Base-by-base conservation (phyloP, 768 basidiomycete species). In the Lactifluus volemus region DNA sequence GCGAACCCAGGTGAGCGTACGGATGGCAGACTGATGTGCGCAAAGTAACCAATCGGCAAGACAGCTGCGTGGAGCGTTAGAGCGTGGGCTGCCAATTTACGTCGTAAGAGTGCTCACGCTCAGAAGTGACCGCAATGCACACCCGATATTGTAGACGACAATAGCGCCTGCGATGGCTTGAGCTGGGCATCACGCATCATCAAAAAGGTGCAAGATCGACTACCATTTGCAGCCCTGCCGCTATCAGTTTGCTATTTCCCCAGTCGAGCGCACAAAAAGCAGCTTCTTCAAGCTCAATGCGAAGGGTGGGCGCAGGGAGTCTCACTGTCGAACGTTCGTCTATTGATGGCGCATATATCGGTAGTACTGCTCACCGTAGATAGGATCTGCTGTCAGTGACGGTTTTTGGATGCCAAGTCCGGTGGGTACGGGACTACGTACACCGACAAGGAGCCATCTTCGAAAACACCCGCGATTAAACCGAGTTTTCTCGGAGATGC, bases 181-280 rank as follows among this genome's bases (percentile, higher is more conserved):
- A 54, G 60, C 49, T 2, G 14, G 12, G 19, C 7, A n/a, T 56
- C 38, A 49, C 53, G 11, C 1, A 7, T 25, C 19, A 19, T 39
- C 55, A 53, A 34, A 34, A 56, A 12, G 2, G 15, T 8, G 32
- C 42, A 5, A 10, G 29, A 45, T 41, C 25, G 21, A 44, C 11
- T 48, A 92, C 96, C 95, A 65, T 91, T 89, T 2, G 89, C 30
- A 86, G 86, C 0, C 94, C 95, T 12, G 88, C 82, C 0, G 91
- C 92, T 7, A 99, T 71, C 11, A 85, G 67, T 59, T 88, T 85
- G 63, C 91, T 90, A 64, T 91, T 92, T 0, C 85, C 89, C 94
- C 94, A 98, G 66, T 97, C 93, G 55, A 97, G 77, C 15, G 83
- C 80, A 80, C 83, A 88, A 68, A 86, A 88, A n/a, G 78, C 75